Conservation (phyloP, 73 alveolate species). For the Paramecium sonneborni region DNA sequence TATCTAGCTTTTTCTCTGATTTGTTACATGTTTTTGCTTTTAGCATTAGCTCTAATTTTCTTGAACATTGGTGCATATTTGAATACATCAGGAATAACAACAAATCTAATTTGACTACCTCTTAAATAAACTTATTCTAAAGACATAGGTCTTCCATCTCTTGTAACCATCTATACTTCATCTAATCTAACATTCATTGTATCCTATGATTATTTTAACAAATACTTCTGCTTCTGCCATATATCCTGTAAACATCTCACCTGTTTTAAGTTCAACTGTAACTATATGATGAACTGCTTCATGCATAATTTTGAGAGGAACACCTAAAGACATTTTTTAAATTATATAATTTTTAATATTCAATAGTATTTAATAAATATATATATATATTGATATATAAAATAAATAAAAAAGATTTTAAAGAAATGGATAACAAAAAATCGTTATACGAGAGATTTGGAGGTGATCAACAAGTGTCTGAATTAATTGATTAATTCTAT, state of each 20-base stretch:
- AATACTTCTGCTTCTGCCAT: slow-evolving; percentile 95
- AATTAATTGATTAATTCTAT: slow-evolving; percentile 45
- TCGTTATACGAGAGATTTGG: slow-evolving; percentile 17
- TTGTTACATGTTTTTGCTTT: slow-evolving; percentile 76
- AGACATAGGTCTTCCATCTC: slow-evolving; percentile 87
- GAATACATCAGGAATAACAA: slow-evolving; percentile 96
- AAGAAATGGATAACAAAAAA: not conserved
- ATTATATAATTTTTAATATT: slow-evolving; percentile 39
- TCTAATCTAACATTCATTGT: slow-evolving; percentile 97
- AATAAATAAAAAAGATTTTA: not conserved
- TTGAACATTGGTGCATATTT: slow-evolving; percentile 98
- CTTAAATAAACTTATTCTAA: slow-evolving; percentile 93
- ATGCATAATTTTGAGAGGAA: slow-evolving; percentile 93
- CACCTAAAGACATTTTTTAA: slow-evolving; percentile 84
- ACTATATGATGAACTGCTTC: slow-evolving; percentile 98
- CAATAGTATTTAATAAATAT: not conserved
- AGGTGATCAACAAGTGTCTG: slow-evolving; percentile 54
- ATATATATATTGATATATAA: not conserved
- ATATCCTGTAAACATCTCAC: slow-evolving; percentile 96
- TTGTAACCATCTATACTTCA: slow-evolving; percentile 92
- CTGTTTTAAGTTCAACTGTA: slow-evolving; percentile 93
- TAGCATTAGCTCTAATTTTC: slow-evolving; percentile 91
- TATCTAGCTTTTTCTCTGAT: slow-evolving; percentile 72
- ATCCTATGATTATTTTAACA: slow-evolving; percentile 65
- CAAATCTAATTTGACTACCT: slow-evolving; percentile 96